Evolutionary conservation across 2,329 filamentous ascomycete genomes (phyloP).

Genomic region (Ampelomyces quisqualis): DNA sequence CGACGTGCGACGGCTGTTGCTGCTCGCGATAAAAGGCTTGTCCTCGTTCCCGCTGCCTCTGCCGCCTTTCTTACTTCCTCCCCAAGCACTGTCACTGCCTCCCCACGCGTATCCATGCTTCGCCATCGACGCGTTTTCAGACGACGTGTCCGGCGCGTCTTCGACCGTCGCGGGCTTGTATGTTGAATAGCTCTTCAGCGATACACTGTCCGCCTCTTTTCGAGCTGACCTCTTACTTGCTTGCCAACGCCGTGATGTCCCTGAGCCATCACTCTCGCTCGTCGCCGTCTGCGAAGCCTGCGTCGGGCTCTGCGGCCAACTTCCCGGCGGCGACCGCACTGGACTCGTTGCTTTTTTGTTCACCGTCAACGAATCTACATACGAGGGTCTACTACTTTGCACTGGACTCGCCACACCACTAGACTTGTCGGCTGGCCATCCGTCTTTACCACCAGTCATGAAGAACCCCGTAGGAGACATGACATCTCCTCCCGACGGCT

Average conservation of each 20-base stretch:
- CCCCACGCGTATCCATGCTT: not conserved
- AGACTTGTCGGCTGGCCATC: constrained; percentile 11
- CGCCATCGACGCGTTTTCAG: constrained; percentile 9
- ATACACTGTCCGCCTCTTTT: constrained; percentile 6
- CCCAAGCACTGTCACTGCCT: not conserved
- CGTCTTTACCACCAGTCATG: constrained; percentile 22
- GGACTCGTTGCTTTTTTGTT: constrained; percentile 2
- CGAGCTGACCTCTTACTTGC: not conserved
- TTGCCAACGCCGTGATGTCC: not conserved
- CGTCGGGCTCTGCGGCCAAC: constrained; percentile 8
- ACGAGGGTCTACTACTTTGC: not conserved
- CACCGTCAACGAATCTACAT: not conserved
- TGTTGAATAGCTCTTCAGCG: constrained; percentile 14
- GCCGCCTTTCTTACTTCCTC: not conserved
- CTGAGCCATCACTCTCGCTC: too few relatives aligned
- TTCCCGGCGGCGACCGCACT: constrained; percentile 7
- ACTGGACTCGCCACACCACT: not conserved
- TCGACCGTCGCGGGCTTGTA: constrained; percentile 29
- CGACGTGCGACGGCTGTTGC: too few relatives aligned
- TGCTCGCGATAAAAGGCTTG: too few relatives aligned
- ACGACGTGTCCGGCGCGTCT: constrained; percentile 15
- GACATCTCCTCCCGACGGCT: constrained; percentile 1
- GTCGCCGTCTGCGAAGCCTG: too few relatives aligned
- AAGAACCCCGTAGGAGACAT: constrained; percentile 23
- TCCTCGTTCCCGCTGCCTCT: not conserved